Percentiles rank a stretch among this genome's conserved stretches.
Conservation (phyloP, 1,139 yeast species). For the Sugiyamaella japonica region DNA sequence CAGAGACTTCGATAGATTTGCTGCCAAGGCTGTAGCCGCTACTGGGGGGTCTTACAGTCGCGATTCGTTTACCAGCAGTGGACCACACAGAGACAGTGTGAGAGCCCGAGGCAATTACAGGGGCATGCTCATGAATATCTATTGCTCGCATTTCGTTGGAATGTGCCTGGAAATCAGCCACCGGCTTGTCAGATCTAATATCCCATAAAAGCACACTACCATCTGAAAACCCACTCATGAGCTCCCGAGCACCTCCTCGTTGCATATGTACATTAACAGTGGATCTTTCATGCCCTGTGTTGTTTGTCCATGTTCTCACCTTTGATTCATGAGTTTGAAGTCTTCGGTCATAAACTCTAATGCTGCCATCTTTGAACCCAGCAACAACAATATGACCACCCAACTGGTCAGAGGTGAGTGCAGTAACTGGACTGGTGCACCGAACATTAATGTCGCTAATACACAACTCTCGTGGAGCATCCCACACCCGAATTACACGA, state of each 20-base stretch:
- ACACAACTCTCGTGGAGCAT: conserved; percentile 90
- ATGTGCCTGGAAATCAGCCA: conserved; percentile 60
- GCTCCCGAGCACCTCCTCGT: conserved; percentile 91
- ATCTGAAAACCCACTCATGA: conserved; percentile 76
- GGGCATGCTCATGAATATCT: conserved; percentile 95
- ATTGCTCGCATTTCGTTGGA: conserved; percentile 69
- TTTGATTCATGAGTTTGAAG: conserved; percentile 81
- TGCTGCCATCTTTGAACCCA: conserved; percentile 91
- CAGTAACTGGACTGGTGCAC: conserved; percentile 83
- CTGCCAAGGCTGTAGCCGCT: conserved; percentile 44
- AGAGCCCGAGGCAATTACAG: conserved; percentile 84
- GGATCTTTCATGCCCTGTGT: conserved; percentile 47
- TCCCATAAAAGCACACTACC: conserved; percentile 92
- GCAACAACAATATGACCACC: conserved; percentile 90
- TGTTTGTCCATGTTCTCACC: conserved; percentile 72
- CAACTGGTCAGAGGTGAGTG: conserved; percentile 91
- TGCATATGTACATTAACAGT: conserved; percentile 90
- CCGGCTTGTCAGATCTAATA: conserved; percentile 71
- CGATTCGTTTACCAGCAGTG: conserved; percentile 72
- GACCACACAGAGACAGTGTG: conserved; percentile 83
- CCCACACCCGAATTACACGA: conserved; percentile 90
- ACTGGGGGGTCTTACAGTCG: conserved; percentile 59
- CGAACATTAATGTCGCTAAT: conserved; percentile 87
- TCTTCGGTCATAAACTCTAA: conserved; percentile 88
- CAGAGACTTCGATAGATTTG: conserved; percentile 55